Evolutionary conservation across 1,139 yeast genomes (phyloP), one percentile per base, ranked within the genome.

Genomic region (Protomyces lactucae-debilis): DNA sequence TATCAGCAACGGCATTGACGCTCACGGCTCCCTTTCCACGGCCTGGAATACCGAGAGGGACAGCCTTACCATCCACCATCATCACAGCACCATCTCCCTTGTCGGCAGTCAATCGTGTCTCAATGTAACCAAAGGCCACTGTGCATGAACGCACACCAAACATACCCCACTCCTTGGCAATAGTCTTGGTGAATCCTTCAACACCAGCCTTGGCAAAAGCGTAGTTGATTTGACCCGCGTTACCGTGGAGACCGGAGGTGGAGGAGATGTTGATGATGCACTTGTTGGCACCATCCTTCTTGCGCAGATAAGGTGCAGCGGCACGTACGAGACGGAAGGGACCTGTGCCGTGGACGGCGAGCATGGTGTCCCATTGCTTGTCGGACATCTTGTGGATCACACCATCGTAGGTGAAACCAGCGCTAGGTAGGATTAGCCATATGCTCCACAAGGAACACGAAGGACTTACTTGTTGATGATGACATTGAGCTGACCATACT

Each of bases 151-250:
- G 59, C 32, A 60, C 64, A 23, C 64, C 64, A 54, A 60, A 60
- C 43, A 21, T 35, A 16, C 64, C 64, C 64, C 64, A 60, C 36
- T 60, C 64, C 40, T 60, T 60, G 23, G 59, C 59, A 69, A 90
- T 76, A 54, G 97, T 88, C 76, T 83, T 85, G 48, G 96, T 82
- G 72, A 93, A 83, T 40, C 97, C 97, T 63, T 91, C 77, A 69
- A 93, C 85, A 45, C 61, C 61, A 52, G 61, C 57, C 79, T 93
- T 93, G 64, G 98, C 97, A 60, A 97, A 85, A 45, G 97, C 86
- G 76, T 93, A 93, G 80, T 93, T 93, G 68, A 97, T 88, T 79
- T 93, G 99, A 63, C 99, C 99, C 77, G 92, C 93, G 80, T 88
- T 90, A 71, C 99, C 99, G 76, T 93, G 93, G 71, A 93, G 91